phyloP scores from a whole-genome alignment of 768 basidiomycete genomes.

The Trametes villosa region DNA sequence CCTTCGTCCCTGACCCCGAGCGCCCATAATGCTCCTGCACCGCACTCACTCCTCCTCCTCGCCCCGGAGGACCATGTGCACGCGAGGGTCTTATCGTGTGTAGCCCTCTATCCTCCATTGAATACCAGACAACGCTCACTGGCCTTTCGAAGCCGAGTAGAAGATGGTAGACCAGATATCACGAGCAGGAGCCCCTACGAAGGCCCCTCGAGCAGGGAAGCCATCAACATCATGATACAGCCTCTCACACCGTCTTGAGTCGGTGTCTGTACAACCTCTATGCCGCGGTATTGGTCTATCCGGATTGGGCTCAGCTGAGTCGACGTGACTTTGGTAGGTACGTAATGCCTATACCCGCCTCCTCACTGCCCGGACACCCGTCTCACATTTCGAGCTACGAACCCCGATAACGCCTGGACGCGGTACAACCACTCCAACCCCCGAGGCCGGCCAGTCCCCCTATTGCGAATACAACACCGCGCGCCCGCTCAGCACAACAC shows the following conservation, averaged over 20 bases:
- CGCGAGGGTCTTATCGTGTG: no score
- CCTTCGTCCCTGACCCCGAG: slow-evolving; percentile 17
- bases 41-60: neutral
- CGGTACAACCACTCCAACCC: no score
- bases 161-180: no score
- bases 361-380: neutral
- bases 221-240: slow-evolving; percentile 21
- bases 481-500: no score
- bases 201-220: neutral
- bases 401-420: no score
- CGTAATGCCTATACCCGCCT: no score
- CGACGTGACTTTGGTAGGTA: slow-evolving; percentile 4
- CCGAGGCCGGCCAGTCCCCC: no score
- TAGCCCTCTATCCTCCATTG: no score
- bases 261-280: neutral
- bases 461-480: no score
- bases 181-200: neutral
- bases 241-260: neutral
- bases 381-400: slow-evolving; percentile 1
- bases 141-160: no score
- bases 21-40: slow-evolving; percentile 11
- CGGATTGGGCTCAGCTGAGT: neutral
- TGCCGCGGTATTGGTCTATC: slow-evolving; percentile 2
- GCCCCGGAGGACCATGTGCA: no score
- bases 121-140: no score